Evolutionary conservation across 208 protist species (phyloP), one percentile per base, ranked within the genome.

Genomic region (Leishmania lainsoni): DNA sequence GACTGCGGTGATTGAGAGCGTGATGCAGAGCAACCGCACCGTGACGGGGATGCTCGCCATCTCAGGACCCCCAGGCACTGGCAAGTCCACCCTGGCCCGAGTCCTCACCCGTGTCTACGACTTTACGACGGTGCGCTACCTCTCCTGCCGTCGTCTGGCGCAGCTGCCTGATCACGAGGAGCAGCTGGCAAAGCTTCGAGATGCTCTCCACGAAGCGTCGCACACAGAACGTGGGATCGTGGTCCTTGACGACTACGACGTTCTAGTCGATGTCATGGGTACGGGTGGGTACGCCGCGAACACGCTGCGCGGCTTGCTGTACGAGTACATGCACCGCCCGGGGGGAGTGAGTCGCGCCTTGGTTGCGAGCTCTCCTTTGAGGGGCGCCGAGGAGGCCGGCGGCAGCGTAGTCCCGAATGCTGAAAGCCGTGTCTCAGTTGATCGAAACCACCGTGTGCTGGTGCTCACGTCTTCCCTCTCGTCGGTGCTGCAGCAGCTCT

Each of bases 211-310:
- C 73, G 98, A 99, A 78, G 96, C 98, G 51, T 99, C 99, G 73
- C 97, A 97, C 86, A 98, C 96, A 26, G 89, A 92, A 17, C 58
- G 93, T 17, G 92, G 85, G 56, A 81, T 99, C 0, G 94, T 99
- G 35, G 95, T 99, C 22, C 87, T 99, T 56, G 99, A 99, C 83
- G 94, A 99, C 83, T 84, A 99, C 76, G 99, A 99, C 86, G 85
- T 90, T 29, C 76, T 98, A 5, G 52, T 86, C 2, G 80, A 83
- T 26, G 63, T 76, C n/a, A 73, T 87, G 48, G 35, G 76, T 39
- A 68, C 72, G n/a, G 16, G 73, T 39, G 74, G 61, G 65, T 69
- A 80, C 42, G 65, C 68, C 26, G 52, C 63, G 29, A 77, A 54
- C 68, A 75, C 73, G 71, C 76, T 93, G 71, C 65, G 77, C 0